Percentiles rank a stretch among this genome's conserved stretches.
Conservation (phyloP, 331 rosid species). For the Quercus lobata region DNA sequence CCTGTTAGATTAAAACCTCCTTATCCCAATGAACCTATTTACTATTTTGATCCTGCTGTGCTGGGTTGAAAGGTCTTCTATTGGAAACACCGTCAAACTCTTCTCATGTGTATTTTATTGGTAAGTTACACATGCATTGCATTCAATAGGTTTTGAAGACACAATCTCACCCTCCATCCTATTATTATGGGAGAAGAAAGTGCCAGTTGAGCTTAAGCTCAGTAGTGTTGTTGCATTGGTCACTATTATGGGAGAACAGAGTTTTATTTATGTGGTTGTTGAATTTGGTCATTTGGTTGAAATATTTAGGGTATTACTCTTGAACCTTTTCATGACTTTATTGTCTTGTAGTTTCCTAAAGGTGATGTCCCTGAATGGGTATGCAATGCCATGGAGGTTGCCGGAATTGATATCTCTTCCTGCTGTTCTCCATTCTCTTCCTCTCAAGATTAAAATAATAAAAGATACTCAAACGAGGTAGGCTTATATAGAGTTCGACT, state of each 20-base stretch:
- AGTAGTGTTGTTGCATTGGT: no score
- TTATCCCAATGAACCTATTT: no score
- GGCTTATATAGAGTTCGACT: slow-evolving; percentile 7
- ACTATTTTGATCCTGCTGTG: no score
- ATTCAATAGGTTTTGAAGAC: no score
- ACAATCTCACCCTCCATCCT: no score
- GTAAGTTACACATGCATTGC: no score
- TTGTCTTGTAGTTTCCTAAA: slow-evolving; percentile 64
- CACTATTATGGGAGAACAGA: neutral
- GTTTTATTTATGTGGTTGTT: neutral
- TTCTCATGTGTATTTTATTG: no score
- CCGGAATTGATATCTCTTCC: slow-evolving; percentile 83
- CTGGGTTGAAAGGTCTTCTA: no score
- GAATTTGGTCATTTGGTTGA: neutral
- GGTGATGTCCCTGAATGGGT: slow-evolving; percentile 97
- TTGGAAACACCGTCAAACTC: no score
- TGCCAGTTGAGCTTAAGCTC: no score
- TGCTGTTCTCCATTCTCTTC: slow-evolving; percentile 57
- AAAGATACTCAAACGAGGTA: neutral
- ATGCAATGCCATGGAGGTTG: slow-evolving; percentile 95
- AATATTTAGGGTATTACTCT: neutral
- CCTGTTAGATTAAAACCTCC: no score
- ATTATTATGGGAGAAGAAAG: no score
- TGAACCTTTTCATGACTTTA: neutral
- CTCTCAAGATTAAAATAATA: slow-evolving; percentile 15